Base-by-base conservation (phyloP, 306 rosid genomes). In the Quercus mongolica region DNA sequence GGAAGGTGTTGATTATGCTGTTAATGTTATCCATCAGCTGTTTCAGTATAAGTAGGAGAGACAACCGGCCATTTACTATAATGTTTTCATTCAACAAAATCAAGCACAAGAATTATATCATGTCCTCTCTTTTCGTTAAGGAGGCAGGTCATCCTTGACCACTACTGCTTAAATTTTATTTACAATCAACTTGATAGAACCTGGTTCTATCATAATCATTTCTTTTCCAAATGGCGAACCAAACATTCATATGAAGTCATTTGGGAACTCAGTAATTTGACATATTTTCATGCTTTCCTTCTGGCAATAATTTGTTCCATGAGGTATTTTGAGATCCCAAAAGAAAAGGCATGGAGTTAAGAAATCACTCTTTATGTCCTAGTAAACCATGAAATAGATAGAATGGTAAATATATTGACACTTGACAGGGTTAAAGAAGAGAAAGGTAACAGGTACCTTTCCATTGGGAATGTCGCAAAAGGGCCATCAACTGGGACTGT, bases 401-500 rank as follows among this genome's bases (percentile, higher is more conserved):
- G 7, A 28, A 15, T 61, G 31, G 17, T 18, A 9, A 31, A 62
- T 35, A 28, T 5, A 62, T 21, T 49, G 54, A 49, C 54, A 49
- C 54, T 6, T 70, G 52, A 25, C 52, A 78, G 38, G 76, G 55
- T 64, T 41, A 57, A 21, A 28, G 52, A 75, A 69, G 41, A 26
- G 19, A 30, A 25, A 17, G 72, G n/a, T 10, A 9, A 25, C 8
- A 33, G 65, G 69, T 84, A 90, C 99, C 99, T 90, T 86, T 88
- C 91, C 85, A 86, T 75, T 33, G 97, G 87, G 79, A 96, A 93
- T 77, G 94, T 83, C n/a, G 90, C 72, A 28, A 93, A 96, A 68
- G 96, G 96, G 14, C 99, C 99, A 82, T 96, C 94, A 38, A 91
- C 90, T 14, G 99, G 99, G 77, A 93, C 87, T 76, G 97, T 96